These are phyloP conservation scores for Aspergillus conjunctus DNA, from an alignment of 495 filamentous ascomycete species.

Conservation along the genomic window DNA sequence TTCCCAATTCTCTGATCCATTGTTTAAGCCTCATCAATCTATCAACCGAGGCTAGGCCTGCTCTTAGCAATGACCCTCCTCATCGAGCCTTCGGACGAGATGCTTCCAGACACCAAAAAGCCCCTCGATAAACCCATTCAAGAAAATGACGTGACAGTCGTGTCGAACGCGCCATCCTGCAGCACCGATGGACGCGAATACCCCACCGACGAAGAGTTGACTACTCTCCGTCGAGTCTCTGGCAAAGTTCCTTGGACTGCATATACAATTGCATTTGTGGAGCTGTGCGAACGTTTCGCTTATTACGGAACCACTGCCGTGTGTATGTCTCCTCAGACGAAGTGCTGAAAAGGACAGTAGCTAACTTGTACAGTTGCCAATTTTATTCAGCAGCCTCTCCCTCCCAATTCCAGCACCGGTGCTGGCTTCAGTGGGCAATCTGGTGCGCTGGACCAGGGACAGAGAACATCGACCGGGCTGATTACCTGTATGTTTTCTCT, in stretches of 20 bases:
- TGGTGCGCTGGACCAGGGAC: conserved; percentile 68
- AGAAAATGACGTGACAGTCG: conserved; percentile 3
- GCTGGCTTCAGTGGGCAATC: conserved; percentile 54
- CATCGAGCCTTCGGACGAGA: background rate
- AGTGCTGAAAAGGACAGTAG: background rate
- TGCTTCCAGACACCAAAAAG: background rate
- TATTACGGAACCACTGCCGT: conserved; percentile 77
- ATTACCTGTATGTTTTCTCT: conserved; percentile 45
- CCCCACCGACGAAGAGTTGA: conserved; percentile 62
- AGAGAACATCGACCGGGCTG: conserved; percentile 63
- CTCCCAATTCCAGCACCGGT: conserved; percentile 60
- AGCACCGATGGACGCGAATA: conserved; percentile 7
- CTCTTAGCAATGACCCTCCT: background rate
- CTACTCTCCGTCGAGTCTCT: conserved; percentile 63
- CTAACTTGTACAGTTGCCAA: conserved; percentile 48
- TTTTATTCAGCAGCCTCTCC: conserved; percentile 71
- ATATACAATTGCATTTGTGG: conserved; percentile 72
- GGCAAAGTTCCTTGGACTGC: conserved; percentile 64
- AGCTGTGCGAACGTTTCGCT: conserved; percentile 75
- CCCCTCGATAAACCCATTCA: conserved; percentile 2
- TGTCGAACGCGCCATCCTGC: background rate
- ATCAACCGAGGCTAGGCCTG: background rate
- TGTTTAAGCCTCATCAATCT: background rate
- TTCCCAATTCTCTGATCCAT: background rate
- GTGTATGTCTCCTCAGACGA: conserved; percentile 48